Base-by-base conservation (phyloP, 441 rosid species). In the Syzygium syzygioides region DNA sequence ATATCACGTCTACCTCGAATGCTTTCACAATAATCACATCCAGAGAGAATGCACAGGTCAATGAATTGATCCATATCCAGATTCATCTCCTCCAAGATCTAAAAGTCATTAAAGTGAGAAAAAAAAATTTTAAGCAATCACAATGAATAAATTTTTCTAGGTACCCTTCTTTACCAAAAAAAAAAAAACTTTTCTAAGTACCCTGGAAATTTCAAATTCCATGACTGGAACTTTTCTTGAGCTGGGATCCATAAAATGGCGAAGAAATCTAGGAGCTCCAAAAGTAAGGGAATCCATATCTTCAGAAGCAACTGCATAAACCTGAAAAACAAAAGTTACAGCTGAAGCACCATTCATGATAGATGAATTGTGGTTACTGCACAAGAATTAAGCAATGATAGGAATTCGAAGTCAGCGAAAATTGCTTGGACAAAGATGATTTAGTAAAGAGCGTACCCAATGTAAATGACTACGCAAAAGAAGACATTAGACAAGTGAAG, bases 231-330 rank as follows among this genome's bases (percentile, higher is more conserved):
- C 86, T 92, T 98, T 98, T 95, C 97, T 95, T 76, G 99, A 96
- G 92, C 98, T 97, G 87, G 99, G 98, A 91, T 96, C 99, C 99
- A 98, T 98, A 91, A 98, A 92, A 93, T 97, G 99, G 89, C 98
- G 96, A 89, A 98, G 97, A 93, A 98, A 98, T 60, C 90, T 97
- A 64, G 98, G 93, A 92, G 98, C 96, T 86, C 99, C 98, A 92
- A 97, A 98, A 86, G 99, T 97, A 86, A 98, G 94, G 88, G 99
- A 98, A 88, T 98, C 99, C 99, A 97, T 97, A 90, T 98, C 99
- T 93, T 98, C 99, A 88, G 99, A 98, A 90, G 99, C 98, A 89
- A 98, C 95, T 17, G 95, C 99, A 90, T 97, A 96, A 91, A 96
- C 99, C 99, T 98, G 90, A 89, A 87, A 89, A 71, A 71, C 14